phyloP scores from a whole-genome alignment of 441 rosid species.

The Kokia cookei region DNA sequence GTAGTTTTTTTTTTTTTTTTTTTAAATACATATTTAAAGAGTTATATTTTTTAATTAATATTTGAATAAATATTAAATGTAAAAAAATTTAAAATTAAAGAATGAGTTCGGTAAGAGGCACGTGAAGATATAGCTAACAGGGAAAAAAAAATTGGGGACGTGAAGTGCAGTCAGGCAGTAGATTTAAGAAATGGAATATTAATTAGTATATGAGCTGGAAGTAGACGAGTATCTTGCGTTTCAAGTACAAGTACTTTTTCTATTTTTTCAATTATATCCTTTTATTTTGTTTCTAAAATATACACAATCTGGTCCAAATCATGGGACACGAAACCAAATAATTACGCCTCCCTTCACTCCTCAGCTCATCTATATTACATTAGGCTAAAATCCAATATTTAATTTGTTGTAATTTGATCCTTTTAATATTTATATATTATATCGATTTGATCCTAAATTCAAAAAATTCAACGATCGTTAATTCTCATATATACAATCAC shows the following conservation, averaged over 20 bases:
- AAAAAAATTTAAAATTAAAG: not conserved
- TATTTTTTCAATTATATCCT: not conserved
- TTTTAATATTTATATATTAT: rapidly evolving
- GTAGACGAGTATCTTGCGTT: not conserved
- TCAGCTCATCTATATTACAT: no score
- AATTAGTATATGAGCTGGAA: not conserved
- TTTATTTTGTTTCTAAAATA: not conserved
- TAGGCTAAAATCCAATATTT: no score
- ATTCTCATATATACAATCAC: no score
- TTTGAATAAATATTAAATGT: no score
- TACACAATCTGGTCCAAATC: not conserved
- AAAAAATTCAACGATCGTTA: no score
- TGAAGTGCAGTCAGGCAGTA: conserved; percentile 16
- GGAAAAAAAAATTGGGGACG: conserved; percentile 15
- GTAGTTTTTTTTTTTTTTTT: no score
- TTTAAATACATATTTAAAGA: no score
- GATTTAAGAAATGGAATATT: not conserved
- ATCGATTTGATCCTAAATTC: no score
- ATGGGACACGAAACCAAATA: not conserved
- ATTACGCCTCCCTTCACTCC: not conserved
- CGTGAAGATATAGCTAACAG: not conserved
- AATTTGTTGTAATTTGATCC: no score
- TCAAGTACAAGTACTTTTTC: not conserved
- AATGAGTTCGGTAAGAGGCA: not conserved
- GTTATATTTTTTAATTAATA: no score